Percentiles rank a stretch among this genome's conserved stretches.
Conservation (phyloP, 257 asterid genomes). For the Cinchona pubescens region DNA sequence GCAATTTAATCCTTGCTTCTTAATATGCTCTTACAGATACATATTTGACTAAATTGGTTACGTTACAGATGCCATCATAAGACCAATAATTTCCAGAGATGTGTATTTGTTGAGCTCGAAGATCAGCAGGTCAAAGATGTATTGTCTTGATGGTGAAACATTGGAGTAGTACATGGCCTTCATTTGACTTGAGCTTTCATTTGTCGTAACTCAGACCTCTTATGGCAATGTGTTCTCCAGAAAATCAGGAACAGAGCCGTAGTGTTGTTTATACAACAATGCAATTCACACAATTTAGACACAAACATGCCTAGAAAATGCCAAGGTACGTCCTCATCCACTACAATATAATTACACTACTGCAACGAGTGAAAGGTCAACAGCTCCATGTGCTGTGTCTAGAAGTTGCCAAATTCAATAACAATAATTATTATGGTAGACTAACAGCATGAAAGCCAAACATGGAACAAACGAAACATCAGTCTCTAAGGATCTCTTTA, state of each 20-base stretch:
- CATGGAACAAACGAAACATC: neutral
- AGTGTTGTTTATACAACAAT: neutral
- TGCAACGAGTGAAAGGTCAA: neutral
- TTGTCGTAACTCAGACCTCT: neutral
- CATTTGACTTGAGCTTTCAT: neutral
- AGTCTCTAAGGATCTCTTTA: neutral
- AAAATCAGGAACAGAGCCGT: neutral
- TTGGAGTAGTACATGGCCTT: neutral
- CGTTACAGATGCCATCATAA: neutral
- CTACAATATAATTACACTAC: neutral
- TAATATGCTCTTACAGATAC: neutral
- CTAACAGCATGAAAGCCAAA: too few relatives aligned
- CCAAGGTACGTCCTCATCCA: neutral
- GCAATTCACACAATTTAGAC: neutral
- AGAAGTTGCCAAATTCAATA: too few relatives aligned
- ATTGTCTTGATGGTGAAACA: neutral
- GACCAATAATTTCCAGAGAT: neutral
- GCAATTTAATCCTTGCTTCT: neutral
- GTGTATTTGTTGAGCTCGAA: neutral
- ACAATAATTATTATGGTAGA: too few relatives aligned
- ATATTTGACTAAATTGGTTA: neutral
- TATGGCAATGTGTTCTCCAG: neutral
- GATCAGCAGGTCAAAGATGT: slow-evolving; percentile 2
- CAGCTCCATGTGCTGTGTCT: too few relatives aligned
- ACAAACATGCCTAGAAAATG: neutral